A percentile compares a stretch with the other conserved stretches of the same genome.
phyloP scores from a whole-genome alignment of 169 alveolate genomes.

The Plasmodium adleri region DNA sequence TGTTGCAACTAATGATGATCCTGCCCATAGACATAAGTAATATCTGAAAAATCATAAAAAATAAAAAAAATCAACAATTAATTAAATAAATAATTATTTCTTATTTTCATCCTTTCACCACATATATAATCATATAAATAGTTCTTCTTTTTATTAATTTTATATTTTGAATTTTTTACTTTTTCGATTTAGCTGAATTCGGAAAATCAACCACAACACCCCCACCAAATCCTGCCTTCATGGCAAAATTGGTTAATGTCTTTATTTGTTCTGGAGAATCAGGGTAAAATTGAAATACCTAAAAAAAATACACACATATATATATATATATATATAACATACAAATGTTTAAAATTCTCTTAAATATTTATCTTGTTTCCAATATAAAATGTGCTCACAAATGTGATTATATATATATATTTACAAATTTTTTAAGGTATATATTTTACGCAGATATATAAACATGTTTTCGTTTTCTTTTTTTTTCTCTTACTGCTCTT shows the following conservation, averaged over 20 bases:
- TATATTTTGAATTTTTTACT: slow-evolving; percentile 75
- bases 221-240: slow-evolving; percentile 95
- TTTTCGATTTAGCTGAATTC: slow-evolving; percentile 96
- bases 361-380: too few relatives aligned
- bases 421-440: too few relatives aligned
- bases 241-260: slow-evolving; percentile 94
- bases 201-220: slow-evolving; percentile 98
- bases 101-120: not conserved
- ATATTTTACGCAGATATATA: not conserved
- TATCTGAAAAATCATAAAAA: slow-evolving; percentile 72
- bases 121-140: too few relatives aligned
- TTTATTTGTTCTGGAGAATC: slow-evolving; percentile 95
- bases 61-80: too few relatives aligned
- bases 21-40: slow-evolving; percentile 94
- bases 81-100: not conserved
- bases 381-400: too few relatives aligned
- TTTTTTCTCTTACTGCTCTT: slow-evolving; percentile 85
- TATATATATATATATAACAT: not conserved
- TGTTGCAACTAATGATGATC: slow-evolving; percentile 85
- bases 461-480: slow-evolving; percentile 50
- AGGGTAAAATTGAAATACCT: slow-evolving; percentile 96
- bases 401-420: too few relatives aligned
- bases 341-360: too few relatives aligned
- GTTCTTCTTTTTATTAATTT: too few relatives aligned
- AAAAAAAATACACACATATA: slow-evolving; percentile 18